Percentiles rank a stretch among this genome's conserved stretches.
These are phyloP conservation scores for Stephania yunnanensis DNA, from an alignment of 164 flowering plant genomes.

Conservation along the genomic window DNA sequence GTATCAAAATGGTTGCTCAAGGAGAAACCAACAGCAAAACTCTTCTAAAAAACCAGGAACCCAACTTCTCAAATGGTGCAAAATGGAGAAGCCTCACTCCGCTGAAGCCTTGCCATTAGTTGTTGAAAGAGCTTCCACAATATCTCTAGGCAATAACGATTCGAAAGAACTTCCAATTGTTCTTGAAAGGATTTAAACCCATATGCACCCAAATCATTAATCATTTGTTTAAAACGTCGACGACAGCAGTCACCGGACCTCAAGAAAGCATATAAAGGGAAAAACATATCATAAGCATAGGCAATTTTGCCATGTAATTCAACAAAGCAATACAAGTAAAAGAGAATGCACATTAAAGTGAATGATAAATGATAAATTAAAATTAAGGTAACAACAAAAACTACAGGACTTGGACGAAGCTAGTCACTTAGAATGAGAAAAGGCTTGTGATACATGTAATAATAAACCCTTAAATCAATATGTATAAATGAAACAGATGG, in stretches of 20 bases:
- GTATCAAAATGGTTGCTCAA: background rate
- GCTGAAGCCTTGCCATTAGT: constrained; percentile 21
- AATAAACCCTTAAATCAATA: no score
- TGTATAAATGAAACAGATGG: no score
- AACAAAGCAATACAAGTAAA: background rate
- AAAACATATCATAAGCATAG: background rate
- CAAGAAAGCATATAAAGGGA: background rate
- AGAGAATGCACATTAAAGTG: no score
- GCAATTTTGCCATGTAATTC: background rate
- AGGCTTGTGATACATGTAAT: no score
- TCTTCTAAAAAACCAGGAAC: background rate
- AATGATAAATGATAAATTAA: no score
- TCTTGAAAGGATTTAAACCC: constrained; percentile 44
- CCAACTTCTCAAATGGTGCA: background rate
- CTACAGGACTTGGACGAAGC: no score
- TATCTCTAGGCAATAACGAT: constrained; percentile 41
- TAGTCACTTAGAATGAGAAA: no score
- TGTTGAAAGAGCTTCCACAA: constrained; percentile 40
- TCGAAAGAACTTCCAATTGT: constrained; percentile 45
- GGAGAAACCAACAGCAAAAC: background rate
- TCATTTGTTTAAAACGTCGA: constrained; percentile 62
- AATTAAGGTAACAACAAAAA: no score
- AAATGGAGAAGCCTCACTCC: background rate
- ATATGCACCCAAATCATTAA: constrained; percentile 42
- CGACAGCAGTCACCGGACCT: constrained; percentile 42